phyloP scores from a whole-genome alignment of 768 basidiomycete species.

The Xerocomellus dryophilus region DNA sequence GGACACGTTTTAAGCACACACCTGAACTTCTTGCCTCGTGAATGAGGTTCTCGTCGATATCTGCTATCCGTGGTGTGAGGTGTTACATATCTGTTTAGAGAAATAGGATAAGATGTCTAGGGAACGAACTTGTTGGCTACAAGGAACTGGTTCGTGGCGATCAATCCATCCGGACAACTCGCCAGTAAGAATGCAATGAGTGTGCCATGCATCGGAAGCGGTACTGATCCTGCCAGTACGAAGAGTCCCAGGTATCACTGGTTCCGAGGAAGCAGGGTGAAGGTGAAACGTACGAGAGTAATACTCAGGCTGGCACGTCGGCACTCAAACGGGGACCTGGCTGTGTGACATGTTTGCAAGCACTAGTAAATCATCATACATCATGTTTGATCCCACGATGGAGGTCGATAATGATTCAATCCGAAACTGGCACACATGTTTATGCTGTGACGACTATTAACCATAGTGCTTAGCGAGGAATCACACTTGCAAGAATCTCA shows the following conservation, averaged over 20 bases:
- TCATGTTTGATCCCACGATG: too few relatives aligned
- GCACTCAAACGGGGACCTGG: too few relatives aligned
- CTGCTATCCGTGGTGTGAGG: neutral
- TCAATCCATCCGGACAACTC: neutral
- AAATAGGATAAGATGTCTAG: neutral
- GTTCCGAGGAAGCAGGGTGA: neutral
- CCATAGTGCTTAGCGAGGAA: too few relatives aligned
- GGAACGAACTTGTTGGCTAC: neutral
- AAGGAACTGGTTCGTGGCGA: neutral
- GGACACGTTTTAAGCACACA: conserved; percentile 15
- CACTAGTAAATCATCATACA: too few relatives aligned
- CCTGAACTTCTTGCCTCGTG: conserved; percentile 18
- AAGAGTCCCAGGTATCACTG: neutral
- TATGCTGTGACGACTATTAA: too few relatives aligned
- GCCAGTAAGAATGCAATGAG: neutral
- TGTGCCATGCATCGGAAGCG: neutral
- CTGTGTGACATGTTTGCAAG: too few relatives aligned
- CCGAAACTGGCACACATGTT: too few relatives aligned
- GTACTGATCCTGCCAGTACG: neutral
- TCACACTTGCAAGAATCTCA: too few relatives aligned
- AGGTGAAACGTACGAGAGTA: neutral
- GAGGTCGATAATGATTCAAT: too few relatives aligned
- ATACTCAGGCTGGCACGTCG: too few relatives aligned
- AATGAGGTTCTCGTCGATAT: conserved; percentile 1
- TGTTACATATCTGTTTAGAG: neutral